Evolutionary conservation across 345 rosid genomes (phyloP).

Genomic region (Carallia pectinifolia): DNA sequence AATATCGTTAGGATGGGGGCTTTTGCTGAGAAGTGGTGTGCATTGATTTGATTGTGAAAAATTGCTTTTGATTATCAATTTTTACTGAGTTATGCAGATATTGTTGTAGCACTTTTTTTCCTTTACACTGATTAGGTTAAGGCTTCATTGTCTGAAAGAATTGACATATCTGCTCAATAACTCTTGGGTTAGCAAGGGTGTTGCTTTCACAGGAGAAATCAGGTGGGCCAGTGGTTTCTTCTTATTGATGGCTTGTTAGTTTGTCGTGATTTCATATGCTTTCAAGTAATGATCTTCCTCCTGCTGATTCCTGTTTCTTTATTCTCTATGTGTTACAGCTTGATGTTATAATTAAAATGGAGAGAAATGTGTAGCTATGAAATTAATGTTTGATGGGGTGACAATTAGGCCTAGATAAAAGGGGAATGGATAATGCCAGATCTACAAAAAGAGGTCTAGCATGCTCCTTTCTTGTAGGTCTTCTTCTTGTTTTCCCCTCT

Average conservation of each 20-base stretch:
- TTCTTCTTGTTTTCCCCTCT: too few species aligned
- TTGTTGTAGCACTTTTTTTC: conserved; percentile 95
- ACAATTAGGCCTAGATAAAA: too few species aligned
- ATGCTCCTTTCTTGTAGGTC: too few species aligned
- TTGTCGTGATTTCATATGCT: not conserved
- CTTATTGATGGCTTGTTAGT: not conserved
- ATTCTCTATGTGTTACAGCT: too few species aligned
- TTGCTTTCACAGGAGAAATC: conserved; percentile 99
- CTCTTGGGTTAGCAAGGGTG: conserved; percentile 95
- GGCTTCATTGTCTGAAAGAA: conserved; percentile 55
- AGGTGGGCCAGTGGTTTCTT: conserved; percentile 41
- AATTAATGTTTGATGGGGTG: too few species aligned
- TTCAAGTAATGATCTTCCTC: not conserved
- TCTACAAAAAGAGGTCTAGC: too few species aligned
- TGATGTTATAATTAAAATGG: too few species aligned
- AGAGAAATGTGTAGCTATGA: too few species aligned
- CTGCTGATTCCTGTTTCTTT: too few species aligned
- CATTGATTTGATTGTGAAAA: not conserved
- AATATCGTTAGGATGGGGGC: too few species aligned
- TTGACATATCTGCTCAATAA: conserved; percentile 83
- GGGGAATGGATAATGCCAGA: too few species aligned
- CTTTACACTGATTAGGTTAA: conserved; percentile 84
- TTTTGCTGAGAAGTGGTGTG: not conserved
- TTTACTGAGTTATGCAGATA: conserved; percentile 50
- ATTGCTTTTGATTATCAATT: not conserved